Evolutionary conservation across 176 grass and related monocot species (phyloP).

Genomic region (Oryza australiensis): DNA sequence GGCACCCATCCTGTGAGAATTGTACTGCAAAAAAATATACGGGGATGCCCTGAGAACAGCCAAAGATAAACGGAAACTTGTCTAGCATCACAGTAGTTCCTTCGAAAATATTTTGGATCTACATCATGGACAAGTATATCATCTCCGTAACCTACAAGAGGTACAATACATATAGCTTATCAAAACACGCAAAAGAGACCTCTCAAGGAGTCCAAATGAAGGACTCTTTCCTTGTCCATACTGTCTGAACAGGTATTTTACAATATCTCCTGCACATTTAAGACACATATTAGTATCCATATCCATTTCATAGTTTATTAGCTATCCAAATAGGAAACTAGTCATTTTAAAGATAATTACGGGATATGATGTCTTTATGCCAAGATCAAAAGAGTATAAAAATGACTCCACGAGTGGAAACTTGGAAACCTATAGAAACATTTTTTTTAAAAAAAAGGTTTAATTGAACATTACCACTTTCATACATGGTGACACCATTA

Average conservation of each 20-base stretch:
- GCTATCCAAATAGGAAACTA: neutral
- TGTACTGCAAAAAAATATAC: constrained; percentile 52
- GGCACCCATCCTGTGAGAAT: constrained; percentile 91
- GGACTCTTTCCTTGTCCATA: constrained; percentile 83
- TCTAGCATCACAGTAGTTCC: neutral
- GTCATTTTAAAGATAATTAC: neutral
- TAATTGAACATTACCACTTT: constrained; percentile 75
- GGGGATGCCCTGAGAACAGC: neutral
- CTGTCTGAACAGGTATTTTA: constrained; percentile 73
- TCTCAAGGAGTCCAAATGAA: constrained; percentile 86
- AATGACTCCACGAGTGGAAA: neutral
- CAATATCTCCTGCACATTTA: constrained; percentile 76
- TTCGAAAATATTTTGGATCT: constrained; percentile 7
- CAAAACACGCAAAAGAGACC: constrained; percentile 55
- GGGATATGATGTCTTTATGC: neutral
- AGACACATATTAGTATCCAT: constrained; percentile 18
- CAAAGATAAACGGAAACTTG: neutral
- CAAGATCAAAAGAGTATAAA: neutral
- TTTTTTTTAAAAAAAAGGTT: neutral
- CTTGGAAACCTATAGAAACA: neutral
- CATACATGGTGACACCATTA: constrained; percentile 85
- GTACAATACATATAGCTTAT: neutral
- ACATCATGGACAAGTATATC: neutral
- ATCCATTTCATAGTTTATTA: neutral
- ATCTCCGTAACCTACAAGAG: neutral